phyloP scores from a whole-genome alignment of 2,329 filamentous ascomycete genomes.

The Calonectria pseudoturangicola region DNA sequence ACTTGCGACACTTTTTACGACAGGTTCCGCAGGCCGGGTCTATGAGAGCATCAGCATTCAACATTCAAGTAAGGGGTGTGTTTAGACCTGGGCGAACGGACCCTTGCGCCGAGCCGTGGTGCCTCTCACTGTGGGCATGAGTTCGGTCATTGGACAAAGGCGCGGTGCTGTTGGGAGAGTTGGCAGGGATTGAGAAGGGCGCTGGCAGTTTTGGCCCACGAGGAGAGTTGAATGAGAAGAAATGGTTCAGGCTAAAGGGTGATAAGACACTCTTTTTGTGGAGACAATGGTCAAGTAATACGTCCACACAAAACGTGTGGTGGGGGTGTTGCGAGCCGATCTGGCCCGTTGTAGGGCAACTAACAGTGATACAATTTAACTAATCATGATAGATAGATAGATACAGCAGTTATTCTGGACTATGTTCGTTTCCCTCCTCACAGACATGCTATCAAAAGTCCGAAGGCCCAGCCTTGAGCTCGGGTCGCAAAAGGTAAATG shows the following conservation, averaged over 20 bases:
- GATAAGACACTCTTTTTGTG: background rate
- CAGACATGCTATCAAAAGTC: constrained; percentile 23
- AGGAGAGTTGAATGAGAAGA: background rate
- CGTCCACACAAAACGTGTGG: background rate
- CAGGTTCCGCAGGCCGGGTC: constrained; percentile 58
- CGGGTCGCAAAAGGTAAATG: constrained; percentile 41
- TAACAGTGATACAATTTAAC: background rate
- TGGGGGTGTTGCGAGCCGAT: background rate
- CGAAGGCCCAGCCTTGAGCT: constrained; percentile 34
- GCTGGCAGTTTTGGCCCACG: background rate
- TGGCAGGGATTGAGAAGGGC: background rate
- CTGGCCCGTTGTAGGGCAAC: background rate
- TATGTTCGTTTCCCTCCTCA: background rate
- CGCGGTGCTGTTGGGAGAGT: background rate
- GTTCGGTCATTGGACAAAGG: background rate
- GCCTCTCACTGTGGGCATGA: constrained; percentile 22
- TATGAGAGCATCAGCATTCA: constrained; percentile 25
- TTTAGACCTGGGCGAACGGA: constrained; percentile 21
- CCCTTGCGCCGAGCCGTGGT: constrained; percentile 50
- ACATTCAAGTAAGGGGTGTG: background rate
- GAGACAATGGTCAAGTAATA: background rate
- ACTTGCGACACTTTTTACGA: constrained; percentile 58
- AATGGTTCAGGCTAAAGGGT: background rate
- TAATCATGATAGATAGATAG: background rate
- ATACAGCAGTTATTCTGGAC: background rate